Base-by-base conservation (phyloP, 345 rosid genomes). In the Ceriops decandra region DNA sequence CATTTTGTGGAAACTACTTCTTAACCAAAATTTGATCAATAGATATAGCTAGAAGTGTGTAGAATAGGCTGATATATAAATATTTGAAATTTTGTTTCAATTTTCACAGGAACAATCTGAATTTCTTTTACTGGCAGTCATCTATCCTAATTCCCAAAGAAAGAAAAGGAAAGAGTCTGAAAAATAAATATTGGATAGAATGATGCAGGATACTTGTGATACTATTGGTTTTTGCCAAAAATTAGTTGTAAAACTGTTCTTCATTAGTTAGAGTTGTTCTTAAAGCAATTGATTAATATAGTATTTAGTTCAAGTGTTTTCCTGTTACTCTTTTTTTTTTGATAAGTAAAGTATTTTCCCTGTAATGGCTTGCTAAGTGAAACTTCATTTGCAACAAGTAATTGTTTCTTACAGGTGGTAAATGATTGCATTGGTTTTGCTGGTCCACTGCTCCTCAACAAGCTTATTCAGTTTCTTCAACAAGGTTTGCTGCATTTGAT, bases 401-500 rank as follows among this genome's bases (percentile, higher is more conserved):
- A 58, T 53, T 66, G 59, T 56, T 24, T 75, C 60, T 68, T 79
- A 28, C 85, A 93, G 98, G 88, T 85, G 64, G 73, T 90, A 58
- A 93, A 90, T 24, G 26, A 24, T 75, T 84, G 85, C 64, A 73
- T 93, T 31, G 90, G 93, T 72, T 90, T 93, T 84, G 87, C 77
- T 7, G 97, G 88, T 73, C 98, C 98, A 2, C 79, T 93, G 72
- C 87, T 93, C 59, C 95, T 90, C 67, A 93, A 93, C 77, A 86
- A 74, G 77, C 91, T 90, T 32, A 88, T 93, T 84, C 82, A 73
- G 74, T 88, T 82, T 84, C 95, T 93, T 73, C 86, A 90, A 80
- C 82, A 80, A 87, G 97, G 97, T 93, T 63, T 60, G 77, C 57
- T 67, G 36, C 63, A 54, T 68, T 70, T 66, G 52, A 53, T 32